Conservation (phyloP, 2,329 filamentous ascomycete species). For the Fusarium cyanostomum region DNA sequence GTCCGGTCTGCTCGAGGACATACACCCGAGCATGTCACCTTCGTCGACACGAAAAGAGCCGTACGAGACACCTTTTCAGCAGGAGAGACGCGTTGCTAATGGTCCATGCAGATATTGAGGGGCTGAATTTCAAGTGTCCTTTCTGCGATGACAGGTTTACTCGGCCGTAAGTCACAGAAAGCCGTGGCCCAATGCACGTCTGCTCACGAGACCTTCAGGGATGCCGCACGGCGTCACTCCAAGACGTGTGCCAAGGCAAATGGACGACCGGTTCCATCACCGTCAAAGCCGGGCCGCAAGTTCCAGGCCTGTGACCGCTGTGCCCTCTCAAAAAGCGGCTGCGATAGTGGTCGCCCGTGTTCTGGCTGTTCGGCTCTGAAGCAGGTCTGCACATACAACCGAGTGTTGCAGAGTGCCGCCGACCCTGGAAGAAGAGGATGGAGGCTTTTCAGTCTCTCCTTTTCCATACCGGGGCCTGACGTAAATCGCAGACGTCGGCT, state of each 20-base stretch:
- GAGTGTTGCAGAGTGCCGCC: not conserved
- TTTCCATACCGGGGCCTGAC: not conserved
- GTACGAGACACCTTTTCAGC: not conserved
- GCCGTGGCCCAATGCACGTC: not conserved
- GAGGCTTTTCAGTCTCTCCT: not conserved
- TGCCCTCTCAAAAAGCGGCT: not conserved
- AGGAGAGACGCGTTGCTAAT: not conserved
- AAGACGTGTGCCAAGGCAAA: constrained; percentile 1
- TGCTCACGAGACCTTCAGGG: not conserved
- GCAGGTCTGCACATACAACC: not conserved
- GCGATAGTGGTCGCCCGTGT: not conserved
- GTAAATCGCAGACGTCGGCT: not conserved
- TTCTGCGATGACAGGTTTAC: constrained; percentile 5
- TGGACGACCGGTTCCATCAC: not conserved
- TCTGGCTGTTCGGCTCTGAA: not conserved
- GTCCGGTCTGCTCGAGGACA: not conserved
- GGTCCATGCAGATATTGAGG: not conserved
- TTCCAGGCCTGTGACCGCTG: not conserved
- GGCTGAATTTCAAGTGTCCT: not conserved
- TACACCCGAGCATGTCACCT: constrained; percentile 4
- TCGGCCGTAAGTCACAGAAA: not conserved
- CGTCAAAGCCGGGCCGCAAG: constrained; percentile 3
- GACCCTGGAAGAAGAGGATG: not conserved
- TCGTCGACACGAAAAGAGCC: constrained; percentile 14
- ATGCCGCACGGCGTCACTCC: constrained; percentile 9